Conservation (phyloP, 805 yeast species). For the Candida sanyiensis region DNA sequence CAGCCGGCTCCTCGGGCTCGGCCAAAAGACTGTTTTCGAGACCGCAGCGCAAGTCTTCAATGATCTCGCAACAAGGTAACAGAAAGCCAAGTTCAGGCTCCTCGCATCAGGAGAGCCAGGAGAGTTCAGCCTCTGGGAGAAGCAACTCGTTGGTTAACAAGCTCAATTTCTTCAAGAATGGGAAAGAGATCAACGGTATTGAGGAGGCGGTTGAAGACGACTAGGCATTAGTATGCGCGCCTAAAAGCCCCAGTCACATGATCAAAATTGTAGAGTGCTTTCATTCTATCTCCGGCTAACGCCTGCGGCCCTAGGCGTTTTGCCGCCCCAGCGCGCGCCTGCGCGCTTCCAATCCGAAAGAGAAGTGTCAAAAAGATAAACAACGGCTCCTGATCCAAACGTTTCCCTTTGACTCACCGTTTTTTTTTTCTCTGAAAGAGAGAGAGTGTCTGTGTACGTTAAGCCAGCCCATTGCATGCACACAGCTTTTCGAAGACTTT, state of each 20-base stretch:
- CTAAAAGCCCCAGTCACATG: not conserved
- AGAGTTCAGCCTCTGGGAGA: not conserved
- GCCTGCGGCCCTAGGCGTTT: no score
- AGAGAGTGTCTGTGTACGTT: no score
- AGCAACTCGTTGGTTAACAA: constrained; percentile 18
- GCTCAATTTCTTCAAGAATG: constrained; percentile 21
- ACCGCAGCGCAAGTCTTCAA: constrained; percentile 14
- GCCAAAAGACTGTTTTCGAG: constrained; percentile 21
- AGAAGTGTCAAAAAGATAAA: no score
- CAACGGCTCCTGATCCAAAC: no score
- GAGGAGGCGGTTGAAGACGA: constrained; percentile 21
- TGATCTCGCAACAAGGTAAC: constrained; percentile 5
- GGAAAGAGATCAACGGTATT: constrained; percentile 10
- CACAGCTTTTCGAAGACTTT: not conserved
- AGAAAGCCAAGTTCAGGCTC: constrained; percentile 21
- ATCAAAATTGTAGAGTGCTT: no score
- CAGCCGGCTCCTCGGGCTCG: constrained; percentile 3
- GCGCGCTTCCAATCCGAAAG: no score
- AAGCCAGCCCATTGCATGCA: constrained; percentile 1
- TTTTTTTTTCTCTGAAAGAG: no score
- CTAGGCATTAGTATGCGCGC: no score
- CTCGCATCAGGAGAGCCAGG: constrained; percentile 9
- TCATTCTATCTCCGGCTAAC: no score
- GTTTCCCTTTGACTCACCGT: no score
- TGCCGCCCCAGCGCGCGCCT: no score